phyloP scores from a whole-genome alignment of 2,329 filamentous ascomycete species.

The Lecanicillium sp. region DNA sequence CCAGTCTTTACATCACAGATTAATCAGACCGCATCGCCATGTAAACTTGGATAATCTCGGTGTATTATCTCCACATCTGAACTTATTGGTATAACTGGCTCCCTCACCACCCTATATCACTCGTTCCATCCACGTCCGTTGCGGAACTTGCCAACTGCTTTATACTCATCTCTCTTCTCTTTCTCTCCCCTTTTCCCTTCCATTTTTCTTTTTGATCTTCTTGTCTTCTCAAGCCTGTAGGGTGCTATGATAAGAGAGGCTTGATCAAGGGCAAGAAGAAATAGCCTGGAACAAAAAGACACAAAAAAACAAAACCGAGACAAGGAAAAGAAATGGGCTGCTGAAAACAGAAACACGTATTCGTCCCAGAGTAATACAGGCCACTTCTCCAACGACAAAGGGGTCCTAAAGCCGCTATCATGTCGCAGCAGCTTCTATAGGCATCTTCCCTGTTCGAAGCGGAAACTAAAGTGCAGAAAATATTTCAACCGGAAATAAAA shows the following conservation, averaged over 20 bases:
- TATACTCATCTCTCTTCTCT: background rate
- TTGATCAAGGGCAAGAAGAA: no score
- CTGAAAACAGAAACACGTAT: conserved; percentile 3
- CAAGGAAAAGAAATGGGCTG: conserved; percentile 1
- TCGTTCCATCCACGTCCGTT: conserved; percentile 14
- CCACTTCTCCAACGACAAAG: conserved; percentile 1
- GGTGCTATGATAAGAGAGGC: no score
- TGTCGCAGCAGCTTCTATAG: no score
- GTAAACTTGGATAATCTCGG: conserved; percentile 23
- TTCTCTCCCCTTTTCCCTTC: background rate
- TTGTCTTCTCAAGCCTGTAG: background rate
- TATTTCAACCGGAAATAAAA: conserved; percentile 11
- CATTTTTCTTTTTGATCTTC: background rate
- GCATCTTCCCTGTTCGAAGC: conserved; percentile 14
- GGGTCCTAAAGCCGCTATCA: no score
- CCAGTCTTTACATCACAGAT: no score
- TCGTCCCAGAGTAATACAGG: conserved; percentile 10
- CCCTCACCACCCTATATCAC: conserved; percentile 12
- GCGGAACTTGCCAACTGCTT: background rate
- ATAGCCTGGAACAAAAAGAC: background rate
- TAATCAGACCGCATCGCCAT: background rate
- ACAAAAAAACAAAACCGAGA: conserved; percentile 1
- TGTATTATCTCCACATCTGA: conserved; percentile 29
- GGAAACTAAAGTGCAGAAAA: conserved; percentile 26
- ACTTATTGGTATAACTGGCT: conserved; percentile 21